Percentiles rank a stretch among this genome's conserved stretches.
These are phyloP conservation scores for Ciborinia camelliae DNA, from an alignment of 2,329 filamentous ascomycete genomes.

Conservation along the genomic window DNA sequence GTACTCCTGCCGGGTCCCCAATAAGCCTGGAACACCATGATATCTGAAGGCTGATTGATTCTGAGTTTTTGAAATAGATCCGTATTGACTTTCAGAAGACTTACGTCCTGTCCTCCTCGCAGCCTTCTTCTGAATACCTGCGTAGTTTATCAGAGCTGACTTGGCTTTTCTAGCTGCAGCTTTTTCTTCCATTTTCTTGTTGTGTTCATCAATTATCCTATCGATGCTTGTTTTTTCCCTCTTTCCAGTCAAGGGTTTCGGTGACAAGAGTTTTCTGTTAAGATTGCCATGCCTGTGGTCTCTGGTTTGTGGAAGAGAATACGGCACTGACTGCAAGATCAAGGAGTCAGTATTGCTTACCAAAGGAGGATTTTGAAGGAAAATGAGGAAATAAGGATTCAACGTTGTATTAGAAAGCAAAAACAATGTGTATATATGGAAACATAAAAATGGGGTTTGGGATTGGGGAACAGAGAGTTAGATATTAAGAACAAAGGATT, in stretches of 20 bases:
- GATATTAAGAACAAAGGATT: too few relatives aligned
- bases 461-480: too few relatives aligned
- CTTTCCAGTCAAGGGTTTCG: neutral
- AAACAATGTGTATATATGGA: too few relatives aligned
- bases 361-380: too few relatives aligned
- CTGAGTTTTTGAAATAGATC: neutral
- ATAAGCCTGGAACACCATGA: neutral
- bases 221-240: neutral
- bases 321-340: too few relatives aligned
- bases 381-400: too few relatives aligned
- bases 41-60: too few relatives aligned
- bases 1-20: neutral
- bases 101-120: neutral
- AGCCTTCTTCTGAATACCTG: neutral
- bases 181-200: neutral
- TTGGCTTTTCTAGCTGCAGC: neutral
- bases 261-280: neutral
- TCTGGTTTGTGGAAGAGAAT: too few relatives aligned
- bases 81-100: neutral
- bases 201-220: neutral
- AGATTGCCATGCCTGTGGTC: neutral
- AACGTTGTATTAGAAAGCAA: too few relatives aligned
- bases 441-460: too few relatives aligned
- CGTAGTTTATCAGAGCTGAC: neutral
- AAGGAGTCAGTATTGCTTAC: too few relatives aligned